Conservation (phyloP, 2,329 filamentous ascomycete genomes). For the Lachnellula hyalina region DNA sequence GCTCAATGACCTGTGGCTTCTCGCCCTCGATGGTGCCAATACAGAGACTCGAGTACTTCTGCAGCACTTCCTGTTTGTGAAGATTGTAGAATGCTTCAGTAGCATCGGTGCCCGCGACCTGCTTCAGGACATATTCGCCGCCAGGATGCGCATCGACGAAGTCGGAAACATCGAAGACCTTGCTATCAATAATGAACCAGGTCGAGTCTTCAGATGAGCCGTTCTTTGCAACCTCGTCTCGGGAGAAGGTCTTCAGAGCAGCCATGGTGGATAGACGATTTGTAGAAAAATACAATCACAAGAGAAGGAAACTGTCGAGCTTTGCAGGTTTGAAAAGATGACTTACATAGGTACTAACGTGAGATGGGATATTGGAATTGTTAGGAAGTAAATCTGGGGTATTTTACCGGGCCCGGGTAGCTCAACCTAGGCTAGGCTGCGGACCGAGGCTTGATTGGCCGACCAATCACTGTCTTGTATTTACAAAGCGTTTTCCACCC, state of each 20-base stretch:
- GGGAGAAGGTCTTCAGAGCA: conserved; percentile 36
- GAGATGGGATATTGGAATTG: no score
- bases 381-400: no score
- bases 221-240: conserved; percentile 67
- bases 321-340: no score
- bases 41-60: conserved; percentile 69
- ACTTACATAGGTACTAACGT: no score
- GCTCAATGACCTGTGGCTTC: conserved; percentile 66
- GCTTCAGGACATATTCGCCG: conserved; percentile 67
- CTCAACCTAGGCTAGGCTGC: no score
- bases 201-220: conserved; percentile 62
- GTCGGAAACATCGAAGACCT: conserved; percentile 80
- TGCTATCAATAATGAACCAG: conserved; percentile 82
- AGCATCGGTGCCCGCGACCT: conserved; percentile 77
- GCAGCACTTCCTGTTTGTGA: conserved; percentile 82
- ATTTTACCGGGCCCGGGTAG: no score
- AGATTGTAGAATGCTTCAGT: conserved; percentile 87
- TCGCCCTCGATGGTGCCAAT: conserved; percentile 73
- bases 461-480: no score
- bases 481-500: no score
- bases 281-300: background rate
- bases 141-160: conserved; percentile 84
- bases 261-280: conserved; percentile 14
- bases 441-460: no score
- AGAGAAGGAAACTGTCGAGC: background rate